Evolutionary conservation across 2,329 filamentous ascomycete genomes (phyloP).

Genomic region (Botrytis fabae): DNA sequence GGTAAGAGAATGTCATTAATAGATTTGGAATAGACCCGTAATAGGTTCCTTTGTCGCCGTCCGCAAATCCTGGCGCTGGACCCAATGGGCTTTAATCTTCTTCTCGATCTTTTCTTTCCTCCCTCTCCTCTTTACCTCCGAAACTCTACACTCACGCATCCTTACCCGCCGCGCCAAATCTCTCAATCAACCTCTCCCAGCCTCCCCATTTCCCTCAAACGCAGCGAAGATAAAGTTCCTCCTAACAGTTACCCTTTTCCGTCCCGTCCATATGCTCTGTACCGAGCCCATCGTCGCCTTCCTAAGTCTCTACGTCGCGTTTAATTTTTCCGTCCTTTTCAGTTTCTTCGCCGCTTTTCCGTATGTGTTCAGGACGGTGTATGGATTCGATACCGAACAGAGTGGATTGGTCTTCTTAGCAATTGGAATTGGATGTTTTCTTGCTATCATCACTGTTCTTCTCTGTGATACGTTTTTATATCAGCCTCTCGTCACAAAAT

Average conservation of each 20-base stretch:
- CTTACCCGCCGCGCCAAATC: conserved; percentile 33
- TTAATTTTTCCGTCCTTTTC: conserved; percentile 43
- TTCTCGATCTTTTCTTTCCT: conserved; percentile 49
- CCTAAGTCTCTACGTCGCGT: background rate
- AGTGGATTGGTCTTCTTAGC: conserved; percentile 44
- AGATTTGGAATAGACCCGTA: conserved; percentile 26
- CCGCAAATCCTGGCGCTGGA: conserved; percentile 55
- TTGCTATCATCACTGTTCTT: conserved; percentile 46
- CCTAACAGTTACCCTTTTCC: conserved; percentile 39
- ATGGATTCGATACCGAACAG: conserved; percentile 42
- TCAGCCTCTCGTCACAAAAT: conserved; percentile 25
- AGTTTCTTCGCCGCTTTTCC: conserved; percentile 46
- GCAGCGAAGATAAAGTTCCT: conserved; percentile 42
- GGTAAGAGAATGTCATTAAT: conserved; percentile 17
- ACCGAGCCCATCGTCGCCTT: conserved; percentile 42
- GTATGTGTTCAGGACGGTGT: conserved; percentile 42
- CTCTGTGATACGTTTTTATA: conserved; percentile 48
- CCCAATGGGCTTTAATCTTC: conserved; percentile 52
- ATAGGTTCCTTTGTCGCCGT: conserved; percentile 48
- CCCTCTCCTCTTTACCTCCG: conserved; percentile 46
- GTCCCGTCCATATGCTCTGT: conserved; percentile 44
- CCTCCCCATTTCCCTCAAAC: conserved; percentile 42
- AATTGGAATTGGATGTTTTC: conserved; percentile 46
- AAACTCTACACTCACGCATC: conserved; percentile 43
- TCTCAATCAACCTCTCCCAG: conserved; percentile 44